Evolutionary conservation across 2,329 filamentous ascomycete species (phyloP), one percentile per base, ranked within the genome.

Genomic region (Fusarium sp.): DNA sequence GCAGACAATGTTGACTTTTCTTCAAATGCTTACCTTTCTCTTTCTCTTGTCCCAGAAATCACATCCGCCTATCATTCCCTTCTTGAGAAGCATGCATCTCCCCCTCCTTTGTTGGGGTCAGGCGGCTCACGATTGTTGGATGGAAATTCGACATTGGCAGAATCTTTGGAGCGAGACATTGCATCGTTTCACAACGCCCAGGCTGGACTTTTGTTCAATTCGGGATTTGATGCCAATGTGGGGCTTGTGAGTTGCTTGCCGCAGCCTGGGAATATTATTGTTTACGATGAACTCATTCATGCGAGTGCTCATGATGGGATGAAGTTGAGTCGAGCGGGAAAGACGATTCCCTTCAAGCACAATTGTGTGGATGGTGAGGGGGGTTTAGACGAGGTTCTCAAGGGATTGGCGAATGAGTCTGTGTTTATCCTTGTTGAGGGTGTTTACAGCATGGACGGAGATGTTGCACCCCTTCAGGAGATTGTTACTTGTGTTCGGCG

Each of bases 371-470:
- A 66, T 0, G 64, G 34, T 0, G 75, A 80, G 13, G 73, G 72
- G 1, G 77, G 83, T 0, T 70, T 83, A 4, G 54, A 69, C 0
- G 75, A 67, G 2, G 73, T 89, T 6, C 82, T 84, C 18, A 68
- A 66, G 0, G 63, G 64, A 56, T 62, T 89, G 0, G 52, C 52
- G 0, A 61, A 72, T 0, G 79, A 79, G 0, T 91, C 89, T 72
- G 86, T 94, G 4, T 93, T 95, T 73, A 81, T 95, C n/a, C 90
- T 90, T 0, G 86, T 94, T 0, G 93, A 95, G 75, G 89, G 88
- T 0, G 85, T 95, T 0, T 96, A 97, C 81, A 95, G 93, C 80
- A 97, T 97, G 94, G 94, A 96, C 63, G 94, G 94, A 0, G 93
- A 95, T 74, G 83, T 94, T 20, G 89, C 89, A 0, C 92, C 92